phyloP scores from a whole-genome alignment of 768 basidiomycete genomes.

The Termitomyces sp. region DNA sequence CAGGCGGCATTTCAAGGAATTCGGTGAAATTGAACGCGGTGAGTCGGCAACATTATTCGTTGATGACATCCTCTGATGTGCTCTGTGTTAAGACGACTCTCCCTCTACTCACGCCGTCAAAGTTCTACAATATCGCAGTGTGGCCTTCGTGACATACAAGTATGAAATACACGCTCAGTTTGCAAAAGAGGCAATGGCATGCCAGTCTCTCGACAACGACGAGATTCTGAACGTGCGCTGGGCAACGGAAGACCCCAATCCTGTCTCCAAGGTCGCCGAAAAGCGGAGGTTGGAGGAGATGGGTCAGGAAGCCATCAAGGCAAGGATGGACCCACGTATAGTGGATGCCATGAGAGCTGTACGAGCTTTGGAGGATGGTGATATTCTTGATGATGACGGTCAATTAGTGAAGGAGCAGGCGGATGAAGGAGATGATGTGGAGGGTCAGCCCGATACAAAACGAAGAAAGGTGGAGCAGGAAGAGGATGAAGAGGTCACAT shows the following conservation, averaged over 20 bases:
- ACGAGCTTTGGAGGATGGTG: constrained; percentile 86
- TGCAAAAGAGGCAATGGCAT: constrained; percentile 98
- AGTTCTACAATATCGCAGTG: constrained; percentile 89
- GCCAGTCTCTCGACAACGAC: constrained; percentile 95
- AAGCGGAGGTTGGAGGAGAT: constrained; percentile 78
- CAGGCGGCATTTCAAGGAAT: constrained; percentile 90
- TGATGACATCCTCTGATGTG: background rate
- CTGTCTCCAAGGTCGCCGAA: constrained; percentile 82
- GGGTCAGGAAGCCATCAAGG: constrained; percentile 84
- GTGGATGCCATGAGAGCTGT: constrained; percentile 87
- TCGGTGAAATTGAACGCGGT: constrained; percentile 93
- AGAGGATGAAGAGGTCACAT: constrained; percentile 15
- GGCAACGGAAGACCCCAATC: constrained; percentile 99
- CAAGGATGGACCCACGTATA: constrained; percentile 82
- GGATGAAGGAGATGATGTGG: constrained; percentile 32
- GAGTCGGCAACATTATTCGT: constrained; percentile 29
- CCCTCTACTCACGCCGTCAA: constrained; percentile 55
- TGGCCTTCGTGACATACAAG: constrained; percentile 96
- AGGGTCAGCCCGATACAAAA: constrained; percentile 34
- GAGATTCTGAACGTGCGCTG: constrained; percentile 98
- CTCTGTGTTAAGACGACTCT: constrained; percentile 24
- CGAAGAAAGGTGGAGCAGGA: constrained; percentile 31
- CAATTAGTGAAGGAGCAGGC: constrained; percentile 29
- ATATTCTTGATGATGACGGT: constrained; percentile 39
- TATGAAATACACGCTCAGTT: constrained; percentile 88